Percentiles rank a stretch among this genome's conserved stretches.
These are phyloP conservation scores for Chaetomiaceae sp. DNA, from an alignment of 2,329 filamentous ascomycete species.

Conservation along the genomic window DNA sequence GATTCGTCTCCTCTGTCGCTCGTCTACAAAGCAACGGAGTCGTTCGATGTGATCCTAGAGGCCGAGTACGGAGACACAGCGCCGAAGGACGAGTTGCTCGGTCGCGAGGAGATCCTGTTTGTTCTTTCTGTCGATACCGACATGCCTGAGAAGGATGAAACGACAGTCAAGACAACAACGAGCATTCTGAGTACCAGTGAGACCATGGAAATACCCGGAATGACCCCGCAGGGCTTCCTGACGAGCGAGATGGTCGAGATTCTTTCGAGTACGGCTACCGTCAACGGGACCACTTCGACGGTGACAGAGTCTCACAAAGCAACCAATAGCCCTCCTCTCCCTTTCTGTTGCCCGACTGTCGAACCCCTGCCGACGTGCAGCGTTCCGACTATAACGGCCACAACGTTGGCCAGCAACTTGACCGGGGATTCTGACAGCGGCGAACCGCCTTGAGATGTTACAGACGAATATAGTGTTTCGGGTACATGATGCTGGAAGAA, in stretches of 20 bases:
- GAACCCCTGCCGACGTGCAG: neutral
- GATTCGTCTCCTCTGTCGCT: constrained; percentile 7
- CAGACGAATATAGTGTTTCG: neutral
- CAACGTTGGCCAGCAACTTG: constrained; percentile 1
- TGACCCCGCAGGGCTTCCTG: neutral
- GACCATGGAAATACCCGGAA: neutral
- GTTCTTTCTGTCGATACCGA: constrained; percentile 11
- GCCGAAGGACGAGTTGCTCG: neutral
- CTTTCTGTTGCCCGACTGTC: neutral
- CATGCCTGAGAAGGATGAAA: constrained; percentile 16
- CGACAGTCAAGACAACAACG: neutral
- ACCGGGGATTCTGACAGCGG: neutral
- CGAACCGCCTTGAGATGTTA: neutral
- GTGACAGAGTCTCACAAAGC: neutral
- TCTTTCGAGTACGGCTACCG: neutral
- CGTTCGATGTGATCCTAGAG: constrained; percentile 16
- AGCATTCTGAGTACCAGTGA: constrained; percentile 4
- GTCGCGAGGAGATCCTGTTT: constrained; percentile 15
- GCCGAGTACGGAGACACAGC: constrained; percentile 12
- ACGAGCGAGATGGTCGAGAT: constrained; percentile 15
- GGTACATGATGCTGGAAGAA: neutral
- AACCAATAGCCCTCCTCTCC: neutral
- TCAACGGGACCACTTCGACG: neutral
- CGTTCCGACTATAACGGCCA: neutral
- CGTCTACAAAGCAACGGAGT: constrained; percentile 10